Percentiles rank a stretch among this genome's conserved stretches.
These are phyloP conservation scores for Thraustochytrium sp. DNA, from an alignment of 352 stramenopile species.

Conservation along the genomic window DNA sequence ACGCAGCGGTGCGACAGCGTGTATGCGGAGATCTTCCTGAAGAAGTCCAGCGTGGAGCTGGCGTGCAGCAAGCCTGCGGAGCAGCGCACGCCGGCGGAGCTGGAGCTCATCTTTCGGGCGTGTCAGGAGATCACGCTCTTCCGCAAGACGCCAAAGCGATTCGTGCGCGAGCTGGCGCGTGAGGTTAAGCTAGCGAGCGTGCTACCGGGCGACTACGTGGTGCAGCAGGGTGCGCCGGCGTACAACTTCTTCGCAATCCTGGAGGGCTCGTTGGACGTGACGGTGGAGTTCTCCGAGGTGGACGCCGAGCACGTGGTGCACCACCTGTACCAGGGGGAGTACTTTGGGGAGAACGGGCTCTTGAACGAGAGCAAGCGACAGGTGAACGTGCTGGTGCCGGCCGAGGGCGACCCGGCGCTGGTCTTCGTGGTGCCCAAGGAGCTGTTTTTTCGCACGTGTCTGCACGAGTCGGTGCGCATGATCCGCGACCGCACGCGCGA, in stretches of 20 bases:
- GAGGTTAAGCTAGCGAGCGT: constrained; percentile 1
- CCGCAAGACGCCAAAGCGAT: constrained; percentile 13
- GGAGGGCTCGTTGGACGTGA: background rate
- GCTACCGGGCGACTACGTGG: constrained; percentile 12
- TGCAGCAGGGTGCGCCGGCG: constrained; percentile 4
- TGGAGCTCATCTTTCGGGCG: background rate
- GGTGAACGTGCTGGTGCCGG: background rate
- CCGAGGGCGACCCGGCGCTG: background rate
- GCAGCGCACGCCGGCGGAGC: background rate
- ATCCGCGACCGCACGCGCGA: background rate
- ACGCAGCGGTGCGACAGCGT: constrained; percentile 31
- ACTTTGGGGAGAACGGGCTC: constrained; percentile 23
- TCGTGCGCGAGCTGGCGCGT: background rate
- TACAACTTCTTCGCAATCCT: constrained; percentile 40
- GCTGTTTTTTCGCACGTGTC: constrained; percentile 6
- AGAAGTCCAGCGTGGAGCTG: background rate
- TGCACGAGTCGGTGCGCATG: background rate
- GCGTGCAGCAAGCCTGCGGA: background rate
- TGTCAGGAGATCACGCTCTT: background rate
- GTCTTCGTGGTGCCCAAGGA: constrained; percentile 16
- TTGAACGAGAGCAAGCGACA: background rate
- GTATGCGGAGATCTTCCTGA: constrained; percentile 31
- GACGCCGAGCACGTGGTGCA: constrained; percentile 22
- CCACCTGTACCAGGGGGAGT: constrained; percentile 24
- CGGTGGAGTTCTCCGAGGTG: background rate